A percentile compares a stretch with the other conserved stretches of the same genome.
Conservation (phyloP, 2,329 filamentous ascomycete genomes). For the Albophoma yamanashiensis region DNA sequence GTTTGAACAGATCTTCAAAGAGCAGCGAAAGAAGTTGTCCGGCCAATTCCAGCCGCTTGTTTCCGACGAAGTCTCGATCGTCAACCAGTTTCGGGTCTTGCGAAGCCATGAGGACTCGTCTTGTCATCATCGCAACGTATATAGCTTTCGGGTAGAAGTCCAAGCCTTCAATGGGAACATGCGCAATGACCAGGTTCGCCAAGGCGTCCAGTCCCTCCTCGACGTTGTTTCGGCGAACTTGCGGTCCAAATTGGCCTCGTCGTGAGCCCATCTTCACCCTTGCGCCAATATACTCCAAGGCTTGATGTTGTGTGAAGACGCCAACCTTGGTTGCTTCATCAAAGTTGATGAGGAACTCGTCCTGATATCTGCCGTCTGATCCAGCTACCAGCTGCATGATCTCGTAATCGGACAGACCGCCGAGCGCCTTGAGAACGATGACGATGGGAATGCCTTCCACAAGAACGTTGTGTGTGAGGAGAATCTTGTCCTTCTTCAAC, state of each 20-base stretch:
- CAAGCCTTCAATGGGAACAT: slow-evolving; percentile 81
- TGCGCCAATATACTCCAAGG: slow-evolving; percentile 80
- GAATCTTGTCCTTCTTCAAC: slow-evolving; percentile 85
- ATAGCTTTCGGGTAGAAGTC: slow-evolving; percentile 97
- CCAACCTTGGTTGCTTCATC: slow-evolving; percentile 79
- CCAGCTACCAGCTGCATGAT: slow-evolving; percentile 88
- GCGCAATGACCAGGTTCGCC: slow-evolving; percentile 85
- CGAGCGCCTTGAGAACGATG: slow-evolving; percentile 85
- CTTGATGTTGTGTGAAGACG: slow-evolving; percentile 89
- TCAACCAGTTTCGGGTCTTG: slow-evolving; percentile 85
- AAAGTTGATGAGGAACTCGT: slow-evolving; percentile 91
- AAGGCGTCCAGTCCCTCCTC: slow-evolving; percentile 90
- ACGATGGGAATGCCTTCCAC: slow-evolving; percentile 93
- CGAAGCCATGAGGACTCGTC: slow-evolving; percentile 89
- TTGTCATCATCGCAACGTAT: slow-evolving; percentile 94
- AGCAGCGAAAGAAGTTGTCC: slow-evolving; percentile 87
- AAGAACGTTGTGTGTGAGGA: slow-evolving; percentile 84
- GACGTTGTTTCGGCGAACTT: slow-evolving; percentile 64
- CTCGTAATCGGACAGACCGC: slow-evolving; percentile 88
- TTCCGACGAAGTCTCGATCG: slow-evolving; percentile 94
- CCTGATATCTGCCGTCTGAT: slow-evolving; percentile 78
- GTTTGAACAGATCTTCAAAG: slow-evolving; percentile 97
- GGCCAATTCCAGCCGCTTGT: slow-evolving; percentile 90
- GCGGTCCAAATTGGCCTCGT: slow-evolving; percentile 41
- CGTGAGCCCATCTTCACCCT: slow-evolving; percentile 80